phyloP scores from a whole-genome alignment of 208 protist genomes.

The Acanthamoeba triangularis region DNA sequence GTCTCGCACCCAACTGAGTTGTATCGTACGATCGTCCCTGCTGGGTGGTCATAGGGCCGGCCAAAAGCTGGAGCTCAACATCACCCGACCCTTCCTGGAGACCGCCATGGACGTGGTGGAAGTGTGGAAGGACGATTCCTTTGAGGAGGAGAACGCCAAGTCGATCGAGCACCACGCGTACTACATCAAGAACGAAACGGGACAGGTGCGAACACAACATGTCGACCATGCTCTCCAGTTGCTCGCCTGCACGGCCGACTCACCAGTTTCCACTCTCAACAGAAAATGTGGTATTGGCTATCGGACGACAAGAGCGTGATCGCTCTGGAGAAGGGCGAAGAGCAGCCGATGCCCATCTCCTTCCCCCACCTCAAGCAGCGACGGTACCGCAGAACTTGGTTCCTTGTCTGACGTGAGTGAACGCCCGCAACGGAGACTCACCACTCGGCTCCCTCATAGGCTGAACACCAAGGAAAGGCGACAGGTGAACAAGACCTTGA shows the following conservation, averaged over 20 bases:
- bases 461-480: constrained; percentile 45
- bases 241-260: not conserved
- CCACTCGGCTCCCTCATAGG: not conserved
- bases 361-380: constrained; percentile 58
- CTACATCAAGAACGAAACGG: constrained; percentile 74
- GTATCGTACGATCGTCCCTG: not conserved
- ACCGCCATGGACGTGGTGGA: constrained; percentile 47
- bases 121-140: constrained; percentile 51
- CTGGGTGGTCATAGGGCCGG: not conserved
- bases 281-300: constrained; percentile 73
- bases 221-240: not conserved
- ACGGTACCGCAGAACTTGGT: not conserved
- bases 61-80: constrained; percentile 66
- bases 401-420: not conserved
- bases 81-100: constrained; percentile 62
- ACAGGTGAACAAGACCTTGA: not conserved
- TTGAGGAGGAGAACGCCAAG: constrained; percentile 46
- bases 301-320: constrained; percentile 48
- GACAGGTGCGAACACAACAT: not conserved
- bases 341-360: constrained; percentile 51
- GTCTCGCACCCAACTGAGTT: not conserved
- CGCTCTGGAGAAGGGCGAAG: constrained; percentile 3
- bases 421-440: not conserved
- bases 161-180: constrained; percentile 53
- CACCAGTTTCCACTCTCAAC: not conserved